phyloP scores from a whole-genome alignment of 805 yeast species.

The Zygoascus tannicola region DNA sequence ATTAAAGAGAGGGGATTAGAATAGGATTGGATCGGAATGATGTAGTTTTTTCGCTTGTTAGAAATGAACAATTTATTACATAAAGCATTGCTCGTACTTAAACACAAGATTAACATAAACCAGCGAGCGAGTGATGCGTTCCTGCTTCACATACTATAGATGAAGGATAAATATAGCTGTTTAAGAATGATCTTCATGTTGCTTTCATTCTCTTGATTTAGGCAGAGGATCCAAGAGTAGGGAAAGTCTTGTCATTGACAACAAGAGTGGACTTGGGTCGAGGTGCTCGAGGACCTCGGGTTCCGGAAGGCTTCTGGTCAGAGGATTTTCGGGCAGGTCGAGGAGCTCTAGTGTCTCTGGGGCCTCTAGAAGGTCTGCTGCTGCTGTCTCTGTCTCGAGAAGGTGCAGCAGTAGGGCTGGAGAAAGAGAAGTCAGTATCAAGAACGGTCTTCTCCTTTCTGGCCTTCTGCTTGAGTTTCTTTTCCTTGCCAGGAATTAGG shows the following conservation, averaged over 20 bases:
- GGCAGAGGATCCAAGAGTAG: conserved; percentile 23
- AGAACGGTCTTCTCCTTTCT: conserved; percentile 73
- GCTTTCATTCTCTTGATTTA: neutral
- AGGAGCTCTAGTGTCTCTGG: conserved; percentile 18
- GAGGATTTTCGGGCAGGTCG: conserved; percentile 25
- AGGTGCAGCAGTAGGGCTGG: conserved; percentile 30
- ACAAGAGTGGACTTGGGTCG: conserved; percentile 15
- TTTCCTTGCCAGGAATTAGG: conserved; percentile 49
- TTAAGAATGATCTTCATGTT: neutral
- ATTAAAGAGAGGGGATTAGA: too few species aligned
- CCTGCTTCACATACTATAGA: neutral
- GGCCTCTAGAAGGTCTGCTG: conserved; percentile 21
- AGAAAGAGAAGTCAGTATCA: conserved; percentile 62
- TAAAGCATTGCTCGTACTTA: too few species aligned
- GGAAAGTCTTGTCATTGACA: conserved; percentile 21
- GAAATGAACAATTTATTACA: too few species aligned
- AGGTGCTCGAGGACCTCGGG: conserved; percentile 19
- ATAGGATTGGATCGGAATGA: too few species aligned
- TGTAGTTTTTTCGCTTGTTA: too few species aligned
- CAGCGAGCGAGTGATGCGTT: too few species aligned
- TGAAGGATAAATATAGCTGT: neutral
- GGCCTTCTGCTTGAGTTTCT: conserved; percentile 63
- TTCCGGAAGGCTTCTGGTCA: conserved; percentile 26
- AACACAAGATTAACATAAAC: too few species aligned
- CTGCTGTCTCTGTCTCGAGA: conserved; percentile 23